phyloP scores from a whole-genome alignment of 2,329 filamentous ascomycete genomes.

The Hypocreales sp. region DNA sequence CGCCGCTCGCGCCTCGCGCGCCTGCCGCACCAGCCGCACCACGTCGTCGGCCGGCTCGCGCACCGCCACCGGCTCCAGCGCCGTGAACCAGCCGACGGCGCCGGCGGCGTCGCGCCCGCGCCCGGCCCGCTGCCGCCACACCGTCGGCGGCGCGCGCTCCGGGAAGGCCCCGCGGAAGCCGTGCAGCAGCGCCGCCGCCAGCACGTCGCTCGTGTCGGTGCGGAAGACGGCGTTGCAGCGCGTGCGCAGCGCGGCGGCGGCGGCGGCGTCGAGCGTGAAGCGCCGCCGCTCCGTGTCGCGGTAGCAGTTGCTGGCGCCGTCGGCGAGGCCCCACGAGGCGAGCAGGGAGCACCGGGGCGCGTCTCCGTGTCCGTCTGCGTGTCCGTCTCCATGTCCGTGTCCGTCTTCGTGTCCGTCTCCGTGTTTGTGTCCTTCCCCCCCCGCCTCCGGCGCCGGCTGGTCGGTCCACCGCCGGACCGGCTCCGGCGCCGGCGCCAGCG shows the following conservation, averaged over 20 bases:
- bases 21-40: constrained; percentile 30
- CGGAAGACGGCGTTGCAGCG: constrained; percentile 28
- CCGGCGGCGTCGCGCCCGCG: constrained; percentile 33
- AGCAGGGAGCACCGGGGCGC: background rate
- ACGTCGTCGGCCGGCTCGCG: constrained; percentile 25
- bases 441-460: constrained; percentile 22
- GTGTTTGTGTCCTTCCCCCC: constrained; percentile 2
- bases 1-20: no score
- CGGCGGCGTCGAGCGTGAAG: constrained; percentile 26
- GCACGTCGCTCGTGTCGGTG: constrained; percentile 36
- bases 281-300: constrained; percentile 23
- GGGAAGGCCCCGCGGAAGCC: constrained; percentile 40
- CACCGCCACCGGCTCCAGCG: constrained; percentile 35
- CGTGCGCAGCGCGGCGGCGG: constrained; percentile 25
- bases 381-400: constrained; percentile 3
- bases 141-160: constrained; percentile 30
- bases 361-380: background rate
- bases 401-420: background rate
- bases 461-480: constrained; percentile 35
- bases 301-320: constrained; percentile 22
- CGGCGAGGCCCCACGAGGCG: constrained; percentile 10
- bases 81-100: constrained; percentile 46
- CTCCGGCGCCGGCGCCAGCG: constrained; percentile 24
- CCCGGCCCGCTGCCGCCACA: constrained; percentile 38
- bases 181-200: constrained; percentile 35